Evolutionary conservation across 139 green algal genomes (phyloP).

Genomic region (Coccomyxa sp.): DNA sequence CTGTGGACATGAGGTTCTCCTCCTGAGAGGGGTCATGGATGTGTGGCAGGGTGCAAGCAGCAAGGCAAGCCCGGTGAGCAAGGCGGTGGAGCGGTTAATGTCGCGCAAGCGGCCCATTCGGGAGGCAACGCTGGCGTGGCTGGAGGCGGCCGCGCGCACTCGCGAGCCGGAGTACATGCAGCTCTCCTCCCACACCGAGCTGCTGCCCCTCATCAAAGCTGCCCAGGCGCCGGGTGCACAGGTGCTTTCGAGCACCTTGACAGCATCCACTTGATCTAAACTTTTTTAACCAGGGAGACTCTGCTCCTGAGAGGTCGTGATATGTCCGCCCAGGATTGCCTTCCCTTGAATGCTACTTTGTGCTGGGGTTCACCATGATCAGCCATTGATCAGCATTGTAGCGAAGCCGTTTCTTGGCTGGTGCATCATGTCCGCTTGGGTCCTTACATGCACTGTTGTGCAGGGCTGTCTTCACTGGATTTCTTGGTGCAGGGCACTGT

Average conservation of each 20-base stretch:
- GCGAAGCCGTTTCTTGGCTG: too few relatives aligned
- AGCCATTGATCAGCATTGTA: too few relatives aligned
- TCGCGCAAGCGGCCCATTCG: constrained; percentile 4
- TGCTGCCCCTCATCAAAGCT: constrained; percentile 18
- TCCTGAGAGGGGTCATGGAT: too few relatives aligned
- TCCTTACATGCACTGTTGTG: too few relatives aligned
- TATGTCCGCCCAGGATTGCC: too few relatives aligned
- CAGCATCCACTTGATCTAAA: neutral
- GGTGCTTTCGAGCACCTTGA: neutral
- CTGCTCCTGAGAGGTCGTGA: too few relatives aligned
- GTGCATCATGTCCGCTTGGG: too few relatives aligned
- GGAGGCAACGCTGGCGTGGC: constrained; percentile 23
- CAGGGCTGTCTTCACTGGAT: too few relatives aligned
- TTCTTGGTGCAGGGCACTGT: neutral
- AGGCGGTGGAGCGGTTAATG: neutral
- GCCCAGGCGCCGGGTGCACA: constrained; percentile 5
- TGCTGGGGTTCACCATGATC: too few relatives aligned
- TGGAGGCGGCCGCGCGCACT: constrained; percentile 21
- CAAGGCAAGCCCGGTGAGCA: neutral
- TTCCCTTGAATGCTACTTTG: too few relatives aligned
- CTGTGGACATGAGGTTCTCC: too few relatives aligned
- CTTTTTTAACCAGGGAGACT: too few relatives aligned
- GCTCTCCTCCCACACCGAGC: constrained; percentile 22
- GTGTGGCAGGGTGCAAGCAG: neutral
- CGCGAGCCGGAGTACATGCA: constrained; percentile 23